Conservation (phyloP, 768 basidiomycete genomes). For the Gloeopeniophorella convolvens region DNA sequence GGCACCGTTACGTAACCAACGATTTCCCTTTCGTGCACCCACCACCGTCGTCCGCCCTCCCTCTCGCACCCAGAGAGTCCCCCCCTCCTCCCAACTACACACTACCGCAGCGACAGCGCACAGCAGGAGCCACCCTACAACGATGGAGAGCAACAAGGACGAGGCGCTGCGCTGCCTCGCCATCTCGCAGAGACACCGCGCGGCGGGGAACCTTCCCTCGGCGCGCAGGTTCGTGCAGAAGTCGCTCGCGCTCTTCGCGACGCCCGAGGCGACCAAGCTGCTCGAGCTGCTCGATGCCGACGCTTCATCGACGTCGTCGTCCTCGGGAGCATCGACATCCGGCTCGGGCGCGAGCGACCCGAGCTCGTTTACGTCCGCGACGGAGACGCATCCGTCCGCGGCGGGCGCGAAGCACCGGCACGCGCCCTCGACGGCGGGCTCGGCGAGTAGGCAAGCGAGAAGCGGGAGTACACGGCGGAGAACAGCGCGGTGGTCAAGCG, state of each 20-base stretch:
- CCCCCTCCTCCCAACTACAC: no score
- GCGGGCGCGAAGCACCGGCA: conserved; percentile 63
- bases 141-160: conserved; percentile 85
- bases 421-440: conserved; percentile 37
- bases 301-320: conserved; percentile 29
- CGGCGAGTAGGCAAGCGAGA: conserved; percentile 36
- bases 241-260: conserved; percentile 75
- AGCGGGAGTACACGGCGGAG: conserved; percentile 78
- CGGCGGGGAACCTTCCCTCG: conserved; percentile 62
- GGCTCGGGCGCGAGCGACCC: conserved; percentile 30
- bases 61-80: no score
- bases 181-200: conserved; percentile 72
- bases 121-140: no score
- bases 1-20: no score
- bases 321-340: conserved; percentile 30
- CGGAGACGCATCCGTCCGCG: conserved; percentile 71
- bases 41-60: no score
- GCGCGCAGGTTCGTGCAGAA: conserved; percentile 90
- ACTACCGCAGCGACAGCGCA: no score
- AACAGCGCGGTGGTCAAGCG: conserved; percentile 79
- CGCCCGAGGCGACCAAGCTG: conserved; percentile 64
- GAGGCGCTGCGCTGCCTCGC: conserved; percentile 77
- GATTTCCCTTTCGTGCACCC: no score
- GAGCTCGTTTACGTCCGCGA: conserved; percentile 40
- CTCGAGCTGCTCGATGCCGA: conserved; percentile 61